Evolutionary conservation across 352 stramenopile species (phyloP).

Genomic region (Pythium monospermum): DNA sequence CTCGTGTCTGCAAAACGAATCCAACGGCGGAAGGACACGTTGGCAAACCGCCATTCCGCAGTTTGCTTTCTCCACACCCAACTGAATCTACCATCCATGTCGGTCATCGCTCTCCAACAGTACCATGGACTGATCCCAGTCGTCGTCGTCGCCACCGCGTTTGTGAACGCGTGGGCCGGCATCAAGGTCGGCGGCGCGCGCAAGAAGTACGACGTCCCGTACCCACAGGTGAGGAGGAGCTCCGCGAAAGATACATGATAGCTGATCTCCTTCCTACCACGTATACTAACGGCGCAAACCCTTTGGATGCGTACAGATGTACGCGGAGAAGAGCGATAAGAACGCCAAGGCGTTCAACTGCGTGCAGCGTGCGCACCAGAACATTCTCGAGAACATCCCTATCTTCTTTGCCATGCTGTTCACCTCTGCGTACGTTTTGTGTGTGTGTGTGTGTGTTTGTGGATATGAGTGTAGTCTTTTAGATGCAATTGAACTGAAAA

Average conservation of each 20-base stretch:
- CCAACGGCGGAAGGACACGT: neutral
- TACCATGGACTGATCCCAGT: conserved; percentile 61
- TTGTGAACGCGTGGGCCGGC: conserved; percentile 55
- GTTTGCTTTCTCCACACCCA: neutral
- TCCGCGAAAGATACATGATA: neutral
- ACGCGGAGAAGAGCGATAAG: conserved; percentile 85
- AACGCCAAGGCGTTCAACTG: conserved; percentile 90
- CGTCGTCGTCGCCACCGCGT: conserved; percentile 41
- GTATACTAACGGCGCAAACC: too few relatives aligned
- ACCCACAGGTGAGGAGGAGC: conserved; percentile 26
- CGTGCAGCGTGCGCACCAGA: conserved; percentile 89
- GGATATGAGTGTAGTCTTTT: too few relatives aligned
- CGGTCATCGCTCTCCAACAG: conserved; percentile 48
- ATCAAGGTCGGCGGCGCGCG: conserved; percentile 53
- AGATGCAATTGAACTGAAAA: too few relatives aligned
- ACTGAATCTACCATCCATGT: conserved; percentile 19
- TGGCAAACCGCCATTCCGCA: neutral
- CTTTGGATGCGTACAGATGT: conserved; percentile 58
- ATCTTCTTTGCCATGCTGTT: conserved; percentile 52
- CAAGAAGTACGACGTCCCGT: conserved; percentile 60
- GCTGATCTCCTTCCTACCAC: neutral
- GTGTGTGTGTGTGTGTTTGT: conserved; percentile 2
- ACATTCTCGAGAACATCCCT: conserved; percentile 88
- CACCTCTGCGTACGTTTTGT: conserved; percentile 43
- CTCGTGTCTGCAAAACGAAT: too few relatives aligned